Base-by-base conservation (phyloP, 495 filamentous ascomycete genomes). In the Penicillium pancosmium region DNA sequence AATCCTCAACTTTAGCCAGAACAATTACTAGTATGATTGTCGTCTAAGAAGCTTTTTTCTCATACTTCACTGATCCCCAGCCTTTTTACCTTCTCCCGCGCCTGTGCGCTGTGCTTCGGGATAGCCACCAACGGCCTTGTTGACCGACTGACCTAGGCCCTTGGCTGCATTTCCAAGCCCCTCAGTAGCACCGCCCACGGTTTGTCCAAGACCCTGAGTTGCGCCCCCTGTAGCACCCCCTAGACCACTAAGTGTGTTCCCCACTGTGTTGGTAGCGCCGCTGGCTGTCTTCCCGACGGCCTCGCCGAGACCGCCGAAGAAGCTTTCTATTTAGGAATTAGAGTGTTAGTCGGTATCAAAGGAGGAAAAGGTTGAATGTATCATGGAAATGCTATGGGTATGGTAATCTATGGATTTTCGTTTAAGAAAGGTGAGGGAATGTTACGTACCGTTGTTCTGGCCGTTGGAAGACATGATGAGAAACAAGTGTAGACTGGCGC, bases 121-220 rank as follows among this genome's bases (percentile, higher is more conserved):
- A 31, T 31, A 31, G 27, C 5, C 6, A 31, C 47, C 47, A 3
- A 54, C 27, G 11, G 50, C 41, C 19, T 56, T 62, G 46, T 67
- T 63, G 3, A 57, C 64, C 31, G 50, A 58, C 31, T 59, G 38
- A 4, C 66, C 66, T 27, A 60, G 55, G 3, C 67, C 64, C 47
- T 60, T 59, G 23, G 66, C 52, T n/a, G 66, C 56, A 54, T 61
- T 61, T 4, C 66, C 66, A 12, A 69, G 57, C 0, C 63, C 66
- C 40, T 69, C 44, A 18, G 33, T 54, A 8, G 58, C 63, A n/a
- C 60, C 63, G 13, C 56, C 56, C 3, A 66, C 64, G 7, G 66
- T 69, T 19, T 69, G 56, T n/a, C 66, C 66, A 5, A 64, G 46
- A 2, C 66, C 66, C 31, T 55, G 27, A 15, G 58, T 55, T 12